Conservation (phyloP, 2,329 filamentous ascomycete species). For the Aspergillus fumigatiaffinis region DNA sequence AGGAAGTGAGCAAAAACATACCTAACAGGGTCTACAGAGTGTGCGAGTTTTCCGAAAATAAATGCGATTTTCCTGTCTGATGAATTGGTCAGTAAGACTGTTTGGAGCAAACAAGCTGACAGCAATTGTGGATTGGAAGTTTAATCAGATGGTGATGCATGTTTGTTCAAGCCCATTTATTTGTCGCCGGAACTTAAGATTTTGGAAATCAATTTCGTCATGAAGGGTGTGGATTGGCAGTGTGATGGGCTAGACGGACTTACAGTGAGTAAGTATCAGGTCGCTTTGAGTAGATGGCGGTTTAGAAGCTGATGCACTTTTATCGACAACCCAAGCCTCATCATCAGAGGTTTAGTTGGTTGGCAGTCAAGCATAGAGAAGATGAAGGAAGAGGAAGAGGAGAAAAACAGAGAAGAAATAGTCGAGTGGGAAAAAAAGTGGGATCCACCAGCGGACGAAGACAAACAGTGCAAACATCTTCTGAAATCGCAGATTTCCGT, state of each 20-base stretch:
- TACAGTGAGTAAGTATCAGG: conserved; percentile 20
- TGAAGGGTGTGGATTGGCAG: conserved; percentile 20
- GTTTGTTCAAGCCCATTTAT: conserved; percentile 55
- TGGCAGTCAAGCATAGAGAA: conserved; percentile 12
- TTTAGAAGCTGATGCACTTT: neutral
- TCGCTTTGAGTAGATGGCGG: neutral
- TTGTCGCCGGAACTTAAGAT: conserved; percentile 50
- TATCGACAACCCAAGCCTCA: conserved; percentile 2
- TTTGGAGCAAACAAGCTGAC: conserved; percentile 1
- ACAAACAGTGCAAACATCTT: conserved; percentile 40
- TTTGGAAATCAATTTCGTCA: conserved; percentile 50
- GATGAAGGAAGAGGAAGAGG: conserved; percentile 17
- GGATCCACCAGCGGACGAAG: conserved; percentile 6
- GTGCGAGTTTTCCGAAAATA: too few species aligned
- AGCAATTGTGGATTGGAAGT: conserved; percentile 4
- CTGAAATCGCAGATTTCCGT: conserved; percentile 32
- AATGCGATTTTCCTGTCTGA: neutral
- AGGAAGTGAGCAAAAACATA: conserved; percentile 4
- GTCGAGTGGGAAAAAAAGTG: conserved; percentile 5
- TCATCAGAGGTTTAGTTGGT: conserved; percentile 19
- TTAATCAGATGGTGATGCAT: conserved; percentile 59
- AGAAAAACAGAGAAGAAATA: conserved; percentile 15
- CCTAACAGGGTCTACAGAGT: conserved; percentile 11
- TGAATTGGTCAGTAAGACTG: conserved; percentile 6
- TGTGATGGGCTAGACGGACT: conserved; percentile 14